These are phyloP conservation scores for Polytolypa hystricis DNA, from an alignment of 2,329 filamentous ascomycete genomes.

Conservation along the genomic window DNA sequence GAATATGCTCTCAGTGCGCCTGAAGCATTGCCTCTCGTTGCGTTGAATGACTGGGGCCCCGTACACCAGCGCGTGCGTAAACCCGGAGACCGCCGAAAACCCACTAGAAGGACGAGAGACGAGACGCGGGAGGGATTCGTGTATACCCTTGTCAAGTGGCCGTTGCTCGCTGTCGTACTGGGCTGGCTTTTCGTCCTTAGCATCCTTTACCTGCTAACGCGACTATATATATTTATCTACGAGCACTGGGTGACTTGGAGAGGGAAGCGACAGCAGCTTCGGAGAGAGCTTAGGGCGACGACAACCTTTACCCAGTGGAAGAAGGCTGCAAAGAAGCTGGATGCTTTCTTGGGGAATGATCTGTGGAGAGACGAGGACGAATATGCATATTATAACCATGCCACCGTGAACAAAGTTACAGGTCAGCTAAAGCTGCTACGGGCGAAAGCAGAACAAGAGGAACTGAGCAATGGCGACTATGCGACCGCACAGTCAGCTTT, in stretches of 20 bases:
- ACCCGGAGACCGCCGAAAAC: slow-evolving; percentile 34
- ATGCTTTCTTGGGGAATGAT: slow-evolving; percentile 65
- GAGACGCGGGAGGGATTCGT: slow-evolving; percentile 91
- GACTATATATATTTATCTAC: slow-evolving; percentile 84
- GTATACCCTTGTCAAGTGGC: slow-evolving; percentile 85
- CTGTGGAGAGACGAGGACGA: slow-evolving; percentile 41
- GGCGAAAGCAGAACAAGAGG: slow-evolving; percentile 29
- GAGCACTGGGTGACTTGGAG: slow-evolving; percentile 88
- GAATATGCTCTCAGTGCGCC: slow-evolving; percentile 71
- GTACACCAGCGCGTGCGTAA: slow-evolving; percentile 59
- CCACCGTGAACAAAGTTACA: slow-evolving; percentile 67
- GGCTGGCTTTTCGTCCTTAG: slow-evolving; percentile 69
- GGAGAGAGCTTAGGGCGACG: slow-evolving; percentile 59
- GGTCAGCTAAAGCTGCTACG: slow-evolving; percentile 52
- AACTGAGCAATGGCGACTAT: slow-evolving; percentile 16
- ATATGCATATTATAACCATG: slow-evolving; percentile 74
- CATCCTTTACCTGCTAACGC: slow-evolving; percentile 64
- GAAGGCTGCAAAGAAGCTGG: slow-evolving; percentile 63
- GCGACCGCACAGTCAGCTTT: slow-evolving; percentile 40
- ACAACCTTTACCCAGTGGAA: slow-evolving; percentile 77
- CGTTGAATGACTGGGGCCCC: slow-evolving; percentile 92
- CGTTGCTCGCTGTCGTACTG: slow-evolving; percentile 67
- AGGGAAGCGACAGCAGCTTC: slow-evolving; percentile 60
- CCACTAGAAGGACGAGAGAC: slow-evolving; percentile 54
- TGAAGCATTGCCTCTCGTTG: slow-evolving; percentile 66